Percentiles rank a stretch among this genome's conserved stretches.
These are phyloP conservation scores for Neofusicoccum kwambonambiense DNA, from an alignment of 2,329 filamentous ascomycete species.

Conservation along the genomic window DNA sequence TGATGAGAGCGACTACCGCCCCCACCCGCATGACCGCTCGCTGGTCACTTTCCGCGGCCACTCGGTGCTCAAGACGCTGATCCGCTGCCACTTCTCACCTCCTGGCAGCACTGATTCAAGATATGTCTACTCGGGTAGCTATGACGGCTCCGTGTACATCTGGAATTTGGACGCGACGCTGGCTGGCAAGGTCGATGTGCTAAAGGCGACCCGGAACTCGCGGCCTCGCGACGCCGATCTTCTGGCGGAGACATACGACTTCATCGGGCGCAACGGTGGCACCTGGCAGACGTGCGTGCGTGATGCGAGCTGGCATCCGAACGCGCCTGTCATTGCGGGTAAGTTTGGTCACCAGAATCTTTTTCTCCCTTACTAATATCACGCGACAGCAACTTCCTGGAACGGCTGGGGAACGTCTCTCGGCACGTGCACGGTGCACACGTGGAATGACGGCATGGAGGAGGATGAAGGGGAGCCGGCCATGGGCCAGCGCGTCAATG, in stretches of 20 bases:
- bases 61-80: slow-evolving; percentile 82
- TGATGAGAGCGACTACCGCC: slow-evolving; percentile 63
- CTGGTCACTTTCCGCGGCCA: slow-evolving; percentile 93
- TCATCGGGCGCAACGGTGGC: slow-evolving; percentile 53
- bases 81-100: slow-evolving; percentile 93
- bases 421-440: slow-evolving; percentile 76
- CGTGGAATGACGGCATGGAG: slow-evolving; percentile 66
- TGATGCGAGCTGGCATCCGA: slow-evolving; percentile 89
- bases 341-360: slow-evolving; percentile 27
- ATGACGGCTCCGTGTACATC: slow-evolving; percentile 84
- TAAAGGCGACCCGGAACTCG: slow-evolving; percentile 63
- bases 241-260: slow-evolving; percentile 57
- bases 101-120: slow-evolving; percentile 79
- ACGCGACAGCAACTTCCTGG: slow-evolving; percentile 68
- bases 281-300: slow-evolving; percentile 77
- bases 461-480: slow-evolving; percentile 53
- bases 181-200: slow-evolving; percentile 75
- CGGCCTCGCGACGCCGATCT: slow-evolving; percentile 55
- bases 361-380: background rate
- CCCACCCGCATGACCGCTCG: slow-evolving; percentile 82
- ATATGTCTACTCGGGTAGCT: slow-evolving; percentile 90
- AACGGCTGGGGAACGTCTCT: slow-evolving; percentile 72
- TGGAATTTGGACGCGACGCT: slow-evolving; percentile 92
- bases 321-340: slow-evolving; percentile 73
- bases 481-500: slow-evolving; percentile 36